Percentiles rank a stretch among this genome's conserved stretches.
phyloP scores from a whole-genome alignment of 768 basidiomycete genomes.

The Lanmaoa rubissima region DNA sequence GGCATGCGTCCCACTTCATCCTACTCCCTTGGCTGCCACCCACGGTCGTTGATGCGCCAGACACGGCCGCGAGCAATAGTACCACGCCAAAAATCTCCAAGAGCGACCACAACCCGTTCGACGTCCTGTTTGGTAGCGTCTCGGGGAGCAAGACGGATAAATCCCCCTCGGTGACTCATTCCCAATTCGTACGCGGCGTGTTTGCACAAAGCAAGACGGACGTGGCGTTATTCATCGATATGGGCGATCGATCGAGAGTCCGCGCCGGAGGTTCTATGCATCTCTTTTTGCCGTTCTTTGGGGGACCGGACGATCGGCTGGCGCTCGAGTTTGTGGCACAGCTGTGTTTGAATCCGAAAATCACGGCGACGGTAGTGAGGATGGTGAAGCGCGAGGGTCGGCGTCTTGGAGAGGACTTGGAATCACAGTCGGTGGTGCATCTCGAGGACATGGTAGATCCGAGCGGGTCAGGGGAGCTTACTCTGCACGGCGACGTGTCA shows the following conservation, averaged over 20 bases:
- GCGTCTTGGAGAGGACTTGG: constrained; percentile 9
- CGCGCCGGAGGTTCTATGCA: constrained; percentile 46
- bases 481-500: neutral
- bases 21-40: constrained; percentile 79
- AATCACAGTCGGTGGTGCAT: constrained; percentile 24
- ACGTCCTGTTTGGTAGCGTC: constrained; percentile 49
- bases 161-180: constrained; percentile 58
- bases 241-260: constrained; percentile 36
- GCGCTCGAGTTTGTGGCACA: constrained; percentile 84
- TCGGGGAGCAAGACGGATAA: constrained; percentile 30
- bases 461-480: neutral
- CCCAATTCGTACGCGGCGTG: constrained; percentile 80
- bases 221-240: constrained; percentile 83
- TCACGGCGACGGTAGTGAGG: constrained; percentile 74
- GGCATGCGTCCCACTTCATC: constrained; percentile 66
- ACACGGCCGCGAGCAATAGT: neutral
- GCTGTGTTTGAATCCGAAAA: constrained; percentile 64
- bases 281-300: constrained; percentile 88
- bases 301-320: constrained; percentile 89
- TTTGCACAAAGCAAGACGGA: constrained; percentile 71
- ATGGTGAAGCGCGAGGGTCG: constrained; percentile 49
- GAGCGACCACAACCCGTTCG: constrained; percentile 62
- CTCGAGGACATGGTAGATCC: constrained; percentile 3
- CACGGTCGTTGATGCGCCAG: constrained; percentile 6
- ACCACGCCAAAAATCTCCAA: constrained; percentile 13